Evolutionary conservation across 345 rosid species (phyloP).

Genomic region (Passiflora organensis): DNA sequence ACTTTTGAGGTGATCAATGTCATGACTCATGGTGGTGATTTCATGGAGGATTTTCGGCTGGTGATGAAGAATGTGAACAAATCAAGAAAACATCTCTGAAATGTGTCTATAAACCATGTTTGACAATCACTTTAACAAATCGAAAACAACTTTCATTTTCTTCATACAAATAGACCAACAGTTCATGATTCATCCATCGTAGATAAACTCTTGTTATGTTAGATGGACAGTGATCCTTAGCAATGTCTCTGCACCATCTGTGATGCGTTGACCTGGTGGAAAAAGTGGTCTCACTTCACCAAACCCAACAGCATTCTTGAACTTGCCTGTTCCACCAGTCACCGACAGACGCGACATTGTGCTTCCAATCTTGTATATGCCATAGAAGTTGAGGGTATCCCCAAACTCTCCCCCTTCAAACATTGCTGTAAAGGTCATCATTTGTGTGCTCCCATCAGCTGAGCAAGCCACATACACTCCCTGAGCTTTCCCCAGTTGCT

Average conservation of each 20-base stretch:
- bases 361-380: conserved; percentile 64
- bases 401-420: conserved; percentile 91
- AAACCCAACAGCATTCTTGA: conserved; percentile 53
- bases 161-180: too few species aligned
- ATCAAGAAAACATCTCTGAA: too few species aligned
- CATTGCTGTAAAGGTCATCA: conserved; percentile 93
- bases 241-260: conserved; percentile 65
- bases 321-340: conserved; percentile 89
- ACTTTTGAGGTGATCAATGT: conserved; percentile 46
- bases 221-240: conserved; percentile 65
- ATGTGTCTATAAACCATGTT: too few species aligned
- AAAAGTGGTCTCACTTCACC: conserved; percentile 66
- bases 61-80: too few species aligned
- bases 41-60: too few species aligned
- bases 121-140: too few species aligned
- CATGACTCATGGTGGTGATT: too few species aligned
- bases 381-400: conserved; percentile 85
- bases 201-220: too few species aligned
- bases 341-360: conserved; percentile 67
- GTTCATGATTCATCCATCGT: too few species aligned
- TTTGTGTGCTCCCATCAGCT: conserved; percentile 73
- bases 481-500: conserved; percentile 77
- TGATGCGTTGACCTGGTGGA: conserved; percentile 62
- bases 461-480: conserved; percentile 90
- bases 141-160: too few species aligned